A percentile compares a stretch with the other conserved stretches of the same genome.
phyloP scores from a whole-genome alignment of 2,329 filamentous ascomycete species.

The Onygena corvina region DNA sequence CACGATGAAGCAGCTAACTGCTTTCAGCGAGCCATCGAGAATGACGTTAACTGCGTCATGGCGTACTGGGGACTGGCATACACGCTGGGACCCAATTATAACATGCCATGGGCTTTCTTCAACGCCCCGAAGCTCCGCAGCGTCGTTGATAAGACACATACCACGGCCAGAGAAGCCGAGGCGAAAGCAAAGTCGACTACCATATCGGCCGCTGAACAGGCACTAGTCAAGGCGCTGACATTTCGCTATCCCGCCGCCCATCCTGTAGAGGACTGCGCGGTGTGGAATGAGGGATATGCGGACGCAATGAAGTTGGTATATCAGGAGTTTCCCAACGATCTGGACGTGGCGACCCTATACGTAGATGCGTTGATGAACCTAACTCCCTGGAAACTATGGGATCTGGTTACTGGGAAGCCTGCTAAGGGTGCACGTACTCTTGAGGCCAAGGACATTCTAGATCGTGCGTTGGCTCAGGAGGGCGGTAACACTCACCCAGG shows the following conservation, averaged over 20 bases:
- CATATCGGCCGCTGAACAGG: slow-evolving; percentile 40
- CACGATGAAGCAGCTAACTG: slow-evolving; percentile 54
- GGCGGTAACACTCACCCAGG: slow-evolving; percentile 51
- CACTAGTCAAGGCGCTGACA: slow-evolving; percentile 51
- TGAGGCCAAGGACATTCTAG: slow-evolving; percentile 48
- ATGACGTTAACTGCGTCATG: slow-evolving; percentile 33
- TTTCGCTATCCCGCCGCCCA: slow-evolving; percentile 48
- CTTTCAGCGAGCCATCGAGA: slow-evolving; percentile 30
- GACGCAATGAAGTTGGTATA: slow-evolving; percentile 49
- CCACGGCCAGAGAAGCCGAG: slow-evolving; percentile 37
- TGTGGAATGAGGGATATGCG: slow-evolving; percentile 50
- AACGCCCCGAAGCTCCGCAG: slow-evolving; percentile 45
- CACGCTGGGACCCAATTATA: slow-evolving; percentile 58
- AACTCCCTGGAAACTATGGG: slow-evolving; percentile 54
- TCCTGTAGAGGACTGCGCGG: slow-evolving; percentile 38
- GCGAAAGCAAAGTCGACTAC: slow-evolving; percentile 30
- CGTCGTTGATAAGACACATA: slow-evolving; percentile 40
- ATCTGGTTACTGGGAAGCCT: slow-evolving; percentile 47
- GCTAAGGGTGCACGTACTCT: slow-evolving; percentile 44
- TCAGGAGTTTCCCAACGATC: slow-evolving; percentile 40
- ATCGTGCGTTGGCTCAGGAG: slow-evolving; percentile 43
- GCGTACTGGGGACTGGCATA: slow-evolving; percentile 45
- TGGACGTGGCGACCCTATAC: slow-evolving; percentile 53
- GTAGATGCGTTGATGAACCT: slow-evolving; percentile 56
- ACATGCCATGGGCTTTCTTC: slow-evolving; percentile 62